Percentiles rank a stretch among this genome's conserved stretches.
phyloP scores from a whole-genome alignment of 1,139 yeast genomes.

The Pichia sp. region DNA sequence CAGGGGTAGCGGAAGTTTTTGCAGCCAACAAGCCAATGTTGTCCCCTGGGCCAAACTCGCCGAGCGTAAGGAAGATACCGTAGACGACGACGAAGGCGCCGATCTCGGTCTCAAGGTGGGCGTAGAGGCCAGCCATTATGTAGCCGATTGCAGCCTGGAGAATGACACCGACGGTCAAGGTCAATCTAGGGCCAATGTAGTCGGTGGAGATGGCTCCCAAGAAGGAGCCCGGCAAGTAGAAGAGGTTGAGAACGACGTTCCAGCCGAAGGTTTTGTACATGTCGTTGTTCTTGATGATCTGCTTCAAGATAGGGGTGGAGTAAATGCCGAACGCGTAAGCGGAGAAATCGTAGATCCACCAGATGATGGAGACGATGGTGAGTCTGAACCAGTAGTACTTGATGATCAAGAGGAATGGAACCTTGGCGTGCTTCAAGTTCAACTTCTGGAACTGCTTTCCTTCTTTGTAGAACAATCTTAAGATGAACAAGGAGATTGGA shows the following conservation, averaged over 20 bases:
- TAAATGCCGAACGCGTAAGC: constrained; percentile 84
- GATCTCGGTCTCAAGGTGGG: constrained; percentile 51
- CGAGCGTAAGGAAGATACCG: constrained; percentile 81
- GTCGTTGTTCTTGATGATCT: constrained; percentile 57
- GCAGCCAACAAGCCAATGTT: constrained; percentile 85
- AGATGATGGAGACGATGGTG: constrained; percentile 63
- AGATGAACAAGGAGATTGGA: constrained; percentile 69
- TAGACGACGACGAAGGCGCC: constrained; percentile 81
- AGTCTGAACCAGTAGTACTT: constrained; percentile 87
- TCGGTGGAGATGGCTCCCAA: constrained; percentile 82
- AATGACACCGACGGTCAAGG: constrained; percentile 64
- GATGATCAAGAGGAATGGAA: constrained; percentile 66
- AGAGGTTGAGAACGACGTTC: constrained; percentile 83
- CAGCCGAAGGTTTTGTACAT: constrained; percentile 82
- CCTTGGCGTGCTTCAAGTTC: constrained; percentile 58
- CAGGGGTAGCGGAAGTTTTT: constrained; percentile 79
- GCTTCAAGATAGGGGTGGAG: constrained; percentile 61
- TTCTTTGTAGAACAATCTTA: constrained; percentile 74
- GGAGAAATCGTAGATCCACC: constrained; percentile 91
- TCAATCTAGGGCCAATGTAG: constrained; percentile 81
- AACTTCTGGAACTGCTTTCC: constrained; percentile 66
- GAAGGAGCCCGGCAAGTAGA: constrained; percentile 86
- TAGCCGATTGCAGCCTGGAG: constrained; percentile 80
- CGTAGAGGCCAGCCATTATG: constrained; percentile 73
- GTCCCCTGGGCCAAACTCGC: constrained; percentile 95